Evolutionary conservation across 139 green algal species (phyloP).

Genomic region (Zygnema circumcarinatum): DNA sequence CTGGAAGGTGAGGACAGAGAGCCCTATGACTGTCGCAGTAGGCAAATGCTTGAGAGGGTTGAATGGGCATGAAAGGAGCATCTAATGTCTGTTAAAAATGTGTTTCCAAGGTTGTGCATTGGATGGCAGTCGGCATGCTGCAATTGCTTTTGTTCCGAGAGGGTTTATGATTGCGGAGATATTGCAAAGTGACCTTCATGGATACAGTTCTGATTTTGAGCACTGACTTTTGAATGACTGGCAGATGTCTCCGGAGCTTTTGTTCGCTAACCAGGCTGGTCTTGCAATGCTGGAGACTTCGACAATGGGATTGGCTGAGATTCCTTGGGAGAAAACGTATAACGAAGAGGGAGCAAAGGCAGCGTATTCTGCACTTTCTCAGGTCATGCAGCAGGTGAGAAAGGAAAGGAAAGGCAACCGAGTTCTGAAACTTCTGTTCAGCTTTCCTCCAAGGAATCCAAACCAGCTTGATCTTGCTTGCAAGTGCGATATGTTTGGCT

Average conservation of each 20-base stretch:
- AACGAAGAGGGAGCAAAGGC: constrained; percentile 39
- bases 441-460: too few species aligned
- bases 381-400: constrained; percentile 49
- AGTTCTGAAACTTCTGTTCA: too few species aligned
- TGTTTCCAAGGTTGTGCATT: too few species aligned
- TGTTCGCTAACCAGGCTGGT: constrained; percentile 50
- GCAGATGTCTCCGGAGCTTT: constrained; percentile 37
- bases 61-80: too few species aligned
- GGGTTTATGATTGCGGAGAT: too few species aligned
- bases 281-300: constrained; percentile 50
- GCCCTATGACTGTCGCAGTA: too few species aligned
- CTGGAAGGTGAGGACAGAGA: constrained; percentile 16
- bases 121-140: too few species aligned
- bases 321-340: constrained; percentile 44
- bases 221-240: constrained; percentile 22
- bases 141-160: too few species aligned
- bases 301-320: constrained; percentile 8
- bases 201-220: too few species aligned
- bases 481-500: not conserved
- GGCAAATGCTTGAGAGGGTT: too few species aligned
- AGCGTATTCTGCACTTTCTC: constrained; percentile 13
- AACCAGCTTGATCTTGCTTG: not conserved
- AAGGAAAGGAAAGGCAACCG: not conserved
- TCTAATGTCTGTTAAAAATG: too few species aligned
- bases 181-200: too few species aligned